Conservation (phyloP, 495 filamentous ascomycete species). For the Staphylotrichum longicolle region DNA sequence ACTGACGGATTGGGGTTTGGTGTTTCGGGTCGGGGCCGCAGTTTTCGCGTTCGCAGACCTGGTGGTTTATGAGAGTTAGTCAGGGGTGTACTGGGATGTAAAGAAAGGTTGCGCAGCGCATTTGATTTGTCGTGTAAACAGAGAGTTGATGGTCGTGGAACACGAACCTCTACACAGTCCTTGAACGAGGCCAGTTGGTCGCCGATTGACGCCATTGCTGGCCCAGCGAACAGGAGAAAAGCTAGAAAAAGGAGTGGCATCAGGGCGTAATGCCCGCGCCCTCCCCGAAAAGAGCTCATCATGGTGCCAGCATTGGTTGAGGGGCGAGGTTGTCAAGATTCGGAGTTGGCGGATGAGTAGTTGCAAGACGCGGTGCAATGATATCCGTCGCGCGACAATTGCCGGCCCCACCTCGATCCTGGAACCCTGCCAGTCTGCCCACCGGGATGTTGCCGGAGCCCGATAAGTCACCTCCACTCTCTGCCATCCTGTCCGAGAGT, state of each 20-base stretch:
- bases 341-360: neutral
- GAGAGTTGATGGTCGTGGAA: neutral
- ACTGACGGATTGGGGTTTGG: constrained; percentile 54
- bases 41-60: constrained; percentile 82
- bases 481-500: too few relatives aligned
- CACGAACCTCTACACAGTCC: constrained; percentile 76
- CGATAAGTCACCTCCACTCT: too few relatives aligned
- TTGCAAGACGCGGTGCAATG: constrained; percentile 2
- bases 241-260: constrained; percentile 36
- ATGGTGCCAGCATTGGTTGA: constrained; percentile 22
- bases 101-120: neutral
- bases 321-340: neutral
- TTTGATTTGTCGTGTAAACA: neutral
- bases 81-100: neutral
- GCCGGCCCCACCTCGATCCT: too few relatives aligned
- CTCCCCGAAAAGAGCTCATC: constrained; percentile 20
- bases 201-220: constrained; percentile 69
- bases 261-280: constrained; percentile 12
- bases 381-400: neutral
- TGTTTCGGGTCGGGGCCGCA: constrained; percentile 53
- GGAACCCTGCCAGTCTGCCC: too few relatives aligned
- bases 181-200: constrained; percentile 87
- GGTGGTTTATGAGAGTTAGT: constrained; percentile 20
- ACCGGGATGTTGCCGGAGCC: too few relatives aligned
- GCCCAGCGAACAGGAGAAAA: constrained; percentile 46